Base-by-base conservation (phyloP, 2,329 filamentous ascomycete species). In the Colletotrichum sp. region DNA sequence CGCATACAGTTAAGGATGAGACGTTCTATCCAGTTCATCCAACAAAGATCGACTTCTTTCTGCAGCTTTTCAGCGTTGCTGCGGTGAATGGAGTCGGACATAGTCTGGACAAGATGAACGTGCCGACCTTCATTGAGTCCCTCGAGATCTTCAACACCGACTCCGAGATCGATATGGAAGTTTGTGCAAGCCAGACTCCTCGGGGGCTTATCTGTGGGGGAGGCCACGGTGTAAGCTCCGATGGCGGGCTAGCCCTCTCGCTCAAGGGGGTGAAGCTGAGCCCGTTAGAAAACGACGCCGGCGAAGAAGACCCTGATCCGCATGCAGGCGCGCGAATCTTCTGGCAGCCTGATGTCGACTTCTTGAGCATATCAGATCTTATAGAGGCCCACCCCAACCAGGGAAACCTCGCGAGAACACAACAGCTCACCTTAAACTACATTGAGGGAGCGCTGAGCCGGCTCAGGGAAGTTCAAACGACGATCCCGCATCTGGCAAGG, bases 281-380 rank as follows among this genome's bases (percentile, higher is more conserved):
- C 15, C 70, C 55, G 2, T 70, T 73, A 6, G 70, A 73, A 48
- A 58, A 65, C 2, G 73, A 73, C 8, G 15, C 13, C 2, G 15
- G 21, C 2, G 61, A 61, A n/a, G 66, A 65, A 18, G 55, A 75
- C 4, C 12, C 24, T 5, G 70, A 73, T 8, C 65, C 65, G 6
- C 64, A 73, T 6, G 73, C 70, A 9, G 70, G 56, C 8, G 73
- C 73, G 9, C 24, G 73, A 6, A 38, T 48, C 7, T 69, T 48
- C 32, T 76, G 73, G 73, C 70, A 69, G 65, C 64, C 70, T 4
- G 64, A 73, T 15, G 58, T 52, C 10, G 70, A 76, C 48, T 76
- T 69, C 13, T 18, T 66, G 16, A 38, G 24, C 4, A 32, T 66
- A 8, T 43, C 43, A 8, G 21, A 56, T 15, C 70, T 70, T 12